Conservation (phyloP, 768 basidiomycete genomes). For the Sarcomyxa edulis region DNA sequence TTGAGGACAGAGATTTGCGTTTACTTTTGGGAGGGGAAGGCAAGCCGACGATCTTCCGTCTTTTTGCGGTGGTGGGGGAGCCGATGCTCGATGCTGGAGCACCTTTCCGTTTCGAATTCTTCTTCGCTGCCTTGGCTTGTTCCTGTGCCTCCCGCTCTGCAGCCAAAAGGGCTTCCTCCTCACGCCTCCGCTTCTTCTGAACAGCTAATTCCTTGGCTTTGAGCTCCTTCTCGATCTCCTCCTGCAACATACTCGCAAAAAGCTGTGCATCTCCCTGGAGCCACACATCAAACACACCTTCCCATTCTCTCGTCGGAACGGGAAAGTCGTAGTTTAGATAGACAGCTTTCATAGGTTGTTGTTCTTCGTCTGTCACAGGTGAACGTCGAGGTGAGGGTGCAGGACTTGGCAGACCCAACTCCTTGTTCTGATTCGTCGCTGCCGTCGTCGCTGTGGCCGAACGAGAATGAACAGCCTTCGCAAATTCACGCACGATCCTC, state of each 20-base stretch:
- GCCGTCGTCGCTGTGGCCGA: slow-evolving; percentile 28
- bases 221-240: slow-evolving; percentile 52
- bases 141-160: slow-evolving; percentile 6
- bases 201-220: slow-evolving; percentile 46
- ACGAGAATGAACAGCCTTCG: slow-evolving; percentile 66
- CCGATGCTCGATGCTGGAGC: too few relatives aligned
- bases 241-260: slow-evolving; percentile 60
- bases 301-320: slow-evolving; percentile 81
- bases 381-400: slow-evolving; percentile 43
- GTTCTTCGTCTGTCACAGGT: slow-evolving; percentile 41
- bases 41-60: slow-evolving; percentile 10
- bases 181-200: slow-evolving; percentile 54
- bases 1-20: slow-evolving; percentile 3
- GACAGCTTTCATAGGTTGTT: slow-evolving; percentile 52
- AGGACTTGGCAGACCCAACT: slow-evolving; percentile 33
- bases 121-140: slow-evolving; percentile 5
- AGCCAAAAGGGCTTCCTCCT: slow-evolving; percentile 34
- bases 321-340: slow-evolving; percentile 89
- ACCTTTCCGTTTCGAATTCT: not conserved
- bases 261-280: slow-evolving; percentile 81
- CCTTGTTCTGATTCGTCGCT: slow-evolving; percentile 16
- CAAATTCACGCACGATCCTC: slow-evolving; percentile 84
- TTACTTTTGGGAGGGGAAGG: slow-evolving; percentile 14
- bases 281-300: slow-evolving; percentile 88
- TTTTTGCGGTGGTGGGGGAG: slow-evolving; percentile 4